Evolutionary conservation across 2,329 filamentous ascomycete species (phyloP).

Genomic region (Decorospora gaudefroyi): DNA sequence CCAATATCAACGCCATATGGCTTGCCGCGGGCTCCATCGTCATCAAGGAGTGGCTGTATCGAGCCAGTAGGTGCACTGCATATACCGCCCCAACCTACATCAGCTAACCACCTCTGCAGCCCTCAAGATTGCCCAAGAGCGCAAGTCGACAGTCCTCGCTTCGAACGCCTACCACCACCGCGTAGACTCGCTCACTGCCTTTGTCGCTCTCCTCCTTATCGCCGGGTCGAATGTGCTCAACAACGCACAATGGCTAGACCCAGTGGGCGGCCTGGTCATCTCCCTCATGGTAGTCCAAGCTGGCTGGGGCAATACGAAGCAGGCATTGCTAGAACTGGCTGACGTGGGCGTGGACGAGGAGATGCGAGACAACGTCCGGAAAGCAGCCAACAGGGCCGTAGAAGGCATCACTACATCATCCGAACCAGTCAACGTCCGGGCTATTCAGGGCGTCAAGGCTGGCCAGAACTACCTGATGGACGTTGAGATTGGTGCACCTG

Average conservation of each 20-base stretch:
- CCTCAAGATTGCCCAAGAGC: constrained; percentile 92
- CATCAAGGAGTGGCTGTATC: constrained; percentile 96
- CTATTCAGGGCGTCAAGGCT: constrained; percentile 88
- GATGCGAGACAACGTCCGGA: constrained; percentile 71
- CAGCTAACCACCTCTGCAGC: constrained; percentile 58
- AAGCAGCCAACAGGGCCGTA: constrained; percentile 57
- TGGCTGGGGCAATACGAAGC: constrained; percentile 81
- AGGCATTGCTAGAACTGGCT: constrained; percentile 84
- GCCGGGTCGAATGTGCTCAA: constrained; percentile 84
- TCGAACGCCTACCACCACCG: constrained; percentile 97
- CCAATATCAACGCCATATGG: constrained; percentile 94
- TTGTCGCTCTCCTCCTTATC: constrained; percentile 89
- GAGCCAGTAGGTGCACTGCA: constrained; percentile 68
- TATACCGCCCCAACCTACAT: neutral
- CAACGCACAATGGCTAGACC: constrained; percentile 89
- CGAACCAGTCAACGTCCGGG: constrained; percentile 70
- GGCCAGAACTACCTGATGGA: constrained; percentile 97
- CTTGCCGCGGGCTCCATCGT: constrained; percentile 85
- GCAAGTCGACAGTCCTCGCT: constrained; percentile 92
- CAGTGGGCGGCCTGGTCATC: constrained; percentile 89
- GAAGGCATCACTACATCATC: constrained; percentile 50
- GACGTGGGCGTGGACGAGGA: constrained; percentile 88
- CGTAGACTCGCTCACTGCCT: constrained; percentile 91
- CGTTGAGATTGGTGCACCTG: constrained; percentile 80
- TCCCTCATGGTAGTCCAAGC: constrained; percentile 92